Percentiles rank a stretch among this genome's conserved stretches.
Evolutionary conservation across 306 rosid species (phyloP).

Genomic region (Prosopis cineraria): DNA sequence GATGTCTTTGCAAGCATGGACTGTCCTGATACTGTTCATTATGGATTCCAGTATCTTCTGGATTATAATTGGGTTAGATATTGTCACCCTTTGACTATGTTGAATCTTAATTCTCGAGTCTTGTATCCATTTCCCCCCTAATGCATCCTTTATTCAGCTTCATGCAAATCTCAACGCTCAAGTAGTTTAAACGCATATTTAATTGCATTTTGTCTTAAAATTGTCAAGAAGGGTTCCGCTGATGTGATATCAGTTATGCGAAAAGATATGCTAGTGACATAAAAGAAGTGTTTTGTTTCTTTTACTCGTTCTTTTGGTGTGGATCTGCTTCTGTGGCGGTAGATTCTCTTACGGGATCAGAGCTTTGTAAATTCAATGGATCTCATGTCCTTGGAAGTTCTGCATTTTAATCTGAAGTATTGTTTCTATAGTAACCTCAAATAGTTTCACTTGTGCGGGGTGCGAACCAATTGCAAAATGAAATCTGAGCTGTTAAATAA

Average conservation of each 20-base stretch:
- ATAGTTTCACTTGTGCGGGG: not conserved
- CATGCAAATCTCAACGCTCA: conserved; percentile 1
- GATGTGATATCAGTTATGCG: conserved; percentile 2
- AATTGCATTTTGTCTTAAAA: not conserved
- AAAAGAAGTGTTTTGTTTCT: not conserved
- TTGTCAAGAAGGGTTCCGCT: not conserved
- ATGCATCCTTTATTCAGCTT: not conserved
- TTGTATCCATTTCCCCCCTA: conserved; percentile 20
- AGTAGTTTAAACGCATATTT: not conserved
- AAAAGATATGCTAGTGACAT: not conserved
- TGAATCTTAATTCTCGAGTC: conserved; percentile 25
- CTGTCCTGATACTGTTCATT: conserved; percentile 74
- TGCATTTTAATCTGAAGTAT: not conserved
- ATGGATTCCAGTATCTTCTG: conserved; percentile 84
- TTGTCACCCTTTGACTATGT: conserved; percentile 16
- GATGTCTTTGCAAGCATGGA: conserved; percentile 92
- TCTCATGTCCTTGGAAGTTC: conserved; percentile 8
- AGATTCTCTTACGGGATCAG: not conserved
- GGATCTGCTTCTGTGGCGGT: not conserved
- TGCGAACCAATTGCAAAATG: conserved; percentile 7
- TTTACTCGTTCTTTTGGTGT: not conserved
- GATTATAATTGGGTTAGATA: conserved; percentile 89
- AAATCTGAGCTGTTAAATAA: conserved; percentile 1
- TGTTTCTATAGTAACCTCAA: not conserved
- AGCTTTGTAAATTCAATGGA: not conserved